phyloP scores from a whole-genome alignment of 2,329 filamentous ascomycete genomes.

The Rutstroemia sp. region DNA sequence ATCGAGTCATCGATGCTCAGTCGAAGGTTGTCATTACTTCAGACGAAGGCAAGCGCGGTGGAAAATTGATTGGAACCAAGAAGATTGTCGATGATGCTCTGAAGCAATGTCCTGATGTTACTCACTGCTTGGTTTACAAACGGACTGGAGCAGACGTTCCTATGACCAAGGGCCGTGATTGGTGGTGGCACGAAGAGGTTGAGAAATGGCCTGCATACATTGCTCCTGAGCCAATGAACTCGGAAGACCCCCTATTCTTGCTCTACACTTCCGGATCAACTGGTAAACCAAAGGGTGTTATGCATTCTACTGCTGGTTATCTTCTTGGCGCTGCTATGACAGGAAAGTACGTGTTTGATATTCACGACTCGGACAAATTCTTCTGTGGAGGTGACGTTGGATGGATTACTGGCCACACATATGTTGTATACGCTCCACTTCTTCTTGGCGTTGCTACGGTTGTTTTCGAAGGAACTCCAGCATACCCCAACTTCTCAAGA shows the following conservation, averaged over 20 bases:
- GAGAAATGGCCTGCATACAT: constrained; percentile 95
- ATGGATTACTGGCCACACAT: constrained; percentile 98
- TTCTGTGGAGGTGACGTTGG: constrained; percentile 98
- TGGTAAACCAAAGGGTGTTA: constrained; percentile 96
- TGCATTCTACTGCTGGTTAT: constrained; percentile 96
- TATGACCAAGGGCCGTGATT: constrained; percentile 80
- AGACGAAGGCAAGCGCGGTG: constrained; percentile 95
- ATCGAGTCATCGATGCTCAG: constrained; percentile 85
- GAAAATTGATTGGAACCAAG: constrained; percentile 96
- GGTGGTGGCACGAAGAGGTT: constrained; percentile 98
- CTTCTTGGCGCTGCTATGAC: constrained; percentile 89
- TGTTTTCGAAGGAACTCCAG: constrained; percentile 95
- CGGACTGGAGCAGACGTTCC: constrained; percentile 90
- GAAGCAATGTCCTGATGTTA: constrained; percentile 88
- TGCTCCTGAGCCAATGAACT: constrained; percentile 78
- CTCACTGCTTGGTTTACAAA: constrained; percentile 84
- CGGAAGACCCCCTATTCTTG: constrained; percentile 93
- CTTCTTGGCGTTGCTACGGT: constrained; percentile 90
- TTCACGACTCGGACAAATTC: constrained; percentile 87
- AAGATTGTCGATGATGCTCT: constrained; percentile 98
- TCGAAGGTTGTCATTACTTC: constrained; percentile 94
- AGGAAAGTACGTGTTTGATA: constrained; percentile 98
- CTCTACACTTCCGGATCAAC: constrained; percentile 98
- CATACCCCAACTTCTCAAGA: constrained; percentile 93
- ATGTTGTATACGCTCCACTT: constrained; percentile 93